These are phyloP conservation scores for Colletotrichum simmondsii DNA, from an alignment of 2,329 filamentous ascomycete genomes.

Conservation along the genomic window DNA sequence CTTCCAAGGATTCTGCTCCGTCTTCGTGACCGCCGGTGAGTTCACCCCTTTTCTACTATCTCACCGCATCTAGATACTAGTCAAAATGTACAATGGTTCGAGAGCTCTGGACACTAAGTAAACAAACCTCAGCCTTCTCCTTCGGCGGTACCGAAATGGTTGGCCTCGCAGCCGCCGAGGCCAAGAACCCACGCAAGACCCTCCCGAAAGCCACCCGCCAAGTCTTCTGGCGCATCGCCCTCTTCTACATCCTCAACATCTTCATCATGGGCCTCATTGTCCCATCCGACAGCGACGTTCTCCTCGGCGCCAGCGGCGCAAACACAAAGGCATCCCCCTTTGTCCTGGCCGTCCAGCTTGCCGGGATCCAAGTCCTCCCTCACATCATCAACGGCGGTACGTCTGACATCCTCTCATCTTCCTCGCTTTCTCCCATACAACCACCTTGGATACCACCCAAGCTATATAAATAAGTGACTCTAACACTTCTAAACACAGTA, in stretches of 20 bases:
- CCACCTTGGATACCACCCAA: too few relatives aligned
- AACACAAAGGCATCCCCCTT: conserved; percentile 61
- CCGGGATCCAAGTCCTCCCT: conserved; percentile 61
- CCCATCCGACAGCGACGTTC: conserved; percentile 33
- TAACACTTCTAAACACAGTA: too few relatives aligned
- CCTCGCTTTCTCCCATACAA: too few relatives aligned
- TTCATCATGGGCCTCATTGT: conserved; percentile 38
- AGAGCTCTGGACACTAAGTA: too few relatives aligned
- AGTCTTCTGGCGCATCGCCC: conserved; percentile 39
- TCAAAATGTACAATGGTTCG: not conserved
- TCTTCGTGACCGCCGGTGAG: conserved; percentile 34
- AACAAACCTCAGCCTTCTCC: conserved; percentile 21
- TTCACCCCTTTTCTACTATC: not conserved
- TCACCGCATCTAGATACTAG: fast-evolving
- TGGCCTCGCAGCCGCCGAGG: conserved; percentile 40
- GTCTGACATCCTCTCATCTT: not conserved
- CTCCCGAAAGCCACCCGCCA: conserved; percentile 39
- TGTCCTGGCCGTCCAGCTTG: conserved; percentile 61
- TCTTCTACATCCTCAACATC: conserved; percentile 38
- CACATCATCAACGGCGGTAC: conserved; percentile 60
- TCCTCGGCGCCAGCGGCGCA: conserved; percentile 42
- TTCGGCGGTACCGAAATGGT: conserved; percentile 39
- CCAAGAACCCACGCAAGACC: conserved; percentile 38
- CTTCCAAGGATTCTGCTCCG: conserved; percentile 38
- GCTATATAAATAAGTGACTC: too few relatives aligned